Evolutionary conservation across 2,329 filamentous ascomycete genomes (phyloP).

Genomic region (Aspergillus ruber): DNA sequence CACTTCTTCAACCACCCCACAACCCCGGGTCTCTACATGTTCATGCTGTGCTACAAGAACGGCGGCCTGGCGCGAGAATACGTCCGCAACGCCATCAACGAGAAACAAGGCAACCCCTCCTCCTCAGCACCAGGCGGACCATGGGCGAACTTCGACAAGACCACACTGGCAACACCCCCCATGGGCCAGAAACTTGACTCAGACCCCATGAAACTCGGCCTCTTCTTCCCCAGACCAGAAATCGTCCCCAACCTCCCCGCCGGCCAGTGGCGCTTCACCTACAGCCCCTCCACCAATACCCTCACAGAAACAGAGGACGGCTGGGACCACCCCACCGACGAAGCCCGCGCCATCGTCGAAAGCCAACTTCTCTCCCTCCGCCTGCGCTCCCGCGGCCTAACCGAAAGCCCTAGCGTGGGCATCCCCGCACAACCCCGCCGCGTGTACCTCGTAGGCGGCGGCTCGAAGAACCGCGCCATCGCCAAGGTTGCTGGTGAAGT

Average conservation of each 20-base stretch:
- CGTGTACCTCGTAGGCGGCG: constrained; percentile 91
- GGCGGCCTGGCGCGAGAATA: constrained; percentile 87
- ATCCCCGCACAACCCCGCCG: constrained; percentile 79
- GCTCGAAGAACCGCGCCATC: constrained; percentile 83
- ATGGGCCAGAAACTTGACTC: constrained; percentile 54
- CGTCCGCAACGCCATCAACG: constrained; percentile 72
- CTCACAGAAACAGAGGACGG: constrained; percentile 48
- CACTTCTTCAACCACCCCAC: constrained; percentile 99
- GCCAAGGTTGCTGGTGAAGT: constrained; percentile 79
- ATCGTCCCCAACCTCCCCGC: constrained; percentile 86
- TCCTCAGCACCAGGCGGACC: constrained; percentile 38
- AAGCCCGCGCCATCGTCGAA: constrained; percentile 83
- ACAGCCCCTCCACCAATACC: constrained; percentile 42
- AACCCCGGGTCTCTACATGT: constrained; percentile 89
- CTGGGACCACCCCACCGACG: constrained; percentile 57
- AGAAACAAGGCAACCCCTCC: constrained; percentile 36
- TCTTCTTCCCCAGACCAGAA: constrained; percentile 94
- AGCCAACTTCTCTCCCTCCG: constrained; percentile 91
- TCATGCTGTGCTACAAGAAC: constrained; percentile 99
- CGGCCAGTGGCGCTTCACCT: constrained; percentile 80
- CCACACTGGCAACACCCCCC: constrained; percentile 61
- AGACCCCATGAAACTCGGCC: constrained; percentile 70
- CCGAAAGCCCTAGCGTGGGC: constrained; percentile 48
- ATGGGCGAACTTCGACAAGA: constrained; percentile 77
- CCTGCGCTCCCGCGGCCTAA: constrained; percentile 72